Percentiles rank a stretch among this genome's conserved stretches.
Conservation (phyloP, 1,284 basidiomycete species). For the Prillingera fragicola region DNA sequence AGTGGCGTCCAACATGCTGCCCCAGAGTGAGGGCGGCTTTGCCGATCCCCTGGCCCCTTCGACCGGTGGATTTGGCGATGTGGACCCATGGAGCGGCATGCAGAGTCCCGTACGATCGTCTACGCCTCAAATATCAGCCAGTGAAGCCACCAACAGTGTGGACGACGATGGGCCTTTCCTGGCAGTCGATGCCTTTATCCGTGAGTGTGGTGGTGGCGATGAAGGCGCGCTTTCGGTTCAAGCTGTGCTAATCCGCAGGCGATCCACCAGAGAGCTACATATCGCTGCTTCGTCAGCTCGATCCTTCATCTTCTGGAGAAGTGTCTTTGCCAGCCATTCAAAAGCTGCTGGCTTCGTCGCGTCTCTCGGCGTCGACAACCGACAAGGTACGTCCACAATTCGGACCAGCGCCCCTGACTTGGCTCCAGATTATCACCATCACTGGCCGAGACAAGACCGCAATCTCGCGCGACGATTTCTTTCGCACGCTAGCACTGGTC, state of each 20-base stretch:
- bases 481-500: slow-evolving; percentile 75
- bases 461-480: slow-evolving; percentile 59
- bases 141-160: too few species aligned
- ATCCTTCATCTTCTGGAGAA: slow-evolving; percentile 62
- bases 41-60: slow-evolving; percentile 36
- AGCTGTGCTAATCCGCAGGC: slow-evolving; percentile 56
- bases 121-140: slow-evolving; percentile 17
- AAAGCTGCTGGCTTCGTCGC: slow-evolving; percentile 66
- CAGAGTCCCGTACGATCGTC: slow-evolving; percentile 56
- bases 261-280: slow-evolving; percentile 73
- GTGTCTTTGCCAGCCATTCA: slow-evolving; percentile 74
- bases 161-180: too few species aligned
- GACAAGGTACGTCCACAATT: slow-evolving; percentile 60
- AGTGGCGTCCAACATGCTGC: slow-evolving; percentile 6
- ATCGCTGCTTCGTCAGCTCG: slow-evolving; percentile 64
- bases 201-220: slow-evolving; percentile 26
- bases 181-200: slow-evolving; percentile 26
- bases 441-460: slow-evolving; percentile 30
- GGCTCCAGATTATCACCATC: slow-evolving; percentile 67
- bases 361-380: slow-evolving; percentile 69
- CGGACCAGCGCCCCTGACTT: not conserved
- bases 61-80: slow-evolving; percentile 52
- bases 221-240: not conserved
- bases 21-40: slow-evolving; percentile 6
- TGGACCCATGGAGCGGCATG: slow-evolving; percentile 80